Evolutionary conservation across 108 stramenopile genomes (phyloP), one percentile per base, ranked within the genome.

Genomic region (Nitzschia sp.): DNA sequence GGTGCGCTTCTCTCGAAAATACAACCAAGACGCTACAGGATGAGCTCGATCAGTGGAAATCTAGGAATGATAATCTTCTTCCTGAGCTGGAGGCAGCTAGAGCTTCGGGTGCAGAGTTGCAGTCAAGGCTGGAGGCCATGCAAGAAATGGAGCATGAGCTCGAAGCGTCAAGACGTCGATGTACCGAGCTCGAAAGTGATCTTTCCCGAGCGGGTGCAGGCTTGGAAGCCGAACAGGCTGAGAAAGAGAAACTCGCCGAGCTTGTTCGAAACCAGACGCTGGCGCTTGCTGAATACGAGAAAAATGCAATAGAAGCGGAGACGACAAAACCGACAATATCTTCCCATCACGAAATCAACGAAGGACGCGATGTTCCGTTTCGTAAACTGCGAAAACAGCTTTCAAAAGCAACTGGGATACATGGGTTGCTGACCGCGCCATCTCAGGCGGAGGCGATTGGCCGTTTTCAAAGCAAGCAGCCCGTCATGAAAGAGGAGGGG

Each of bases 321-420:
- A 13, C 17, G n/a, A 25, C 9, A 4, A 55, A 29, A 45, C 38
- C 3, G 23, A 58, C 9, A 2, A 27, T 13, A 19, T 17, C 11
- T 9, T 15, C 3, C 57, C 25, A 9, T 26, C 68, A 21, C 46
- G 36, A 6, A 11, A 11, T 34, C 50, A 26, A 34, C 23, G 30
- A 45, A 41, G 11, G 23, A 19, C 45, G 57, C 25, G 25, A 72
- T 3, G 69, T 68, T 22, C 79, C 70, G 13, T 62, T 84, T 23
- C 72, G 83, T 58, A 68, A 30, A 2, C 2, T 84, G 23, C 68
- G 83, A 28, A 83, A 83, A 47, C 53, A 56, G 27, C 68, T 89
- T 55, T 76, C 91, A 1, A 74, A 80, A 44, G 72, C 73, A 1
- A 89, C 88, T 15, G 88, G 88, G 0, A 48, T 88, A n/a, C 87